phyloP scores from a whole-genome alignment of 257 asterid genomes.

The Nicotiana noctiflora region DNA sequence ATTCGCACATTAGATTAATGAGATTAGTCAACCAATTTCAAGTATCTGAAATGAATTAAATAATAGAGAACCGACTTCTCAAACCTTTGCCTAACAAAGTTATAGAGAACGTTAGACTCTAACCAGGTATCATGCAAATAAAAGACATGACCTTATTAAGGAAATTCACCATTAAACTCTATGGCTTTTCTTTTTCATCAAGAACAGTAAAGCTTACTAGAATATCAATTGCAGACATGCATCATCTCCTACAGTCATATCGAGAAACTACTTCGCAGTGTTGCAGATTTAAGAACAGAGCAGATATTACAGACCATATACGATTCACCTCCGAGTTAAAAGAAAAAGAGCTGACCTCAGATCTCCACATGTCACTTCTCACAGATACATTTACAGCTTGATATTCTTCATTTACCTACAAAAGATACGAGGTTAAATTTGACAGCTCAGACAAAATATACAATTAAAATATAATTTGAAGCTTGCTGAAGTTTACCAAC shows the following conservation, averaged over 20 bases:
- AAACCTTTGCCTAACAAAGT: not conserved
- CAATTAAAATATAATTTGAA: not conserved
- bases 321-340: slow-evolving; percentile 4
- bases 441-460: slow-evolving; percentile 5
- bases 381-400: slow-evolving; percentile 94
- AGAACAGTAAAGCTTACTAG: slow-evolving; percentile 1
- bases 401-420: slow-evolving; percentile 84
- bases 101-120: not conserved
- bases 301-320: not conserved
- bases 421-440: slow-evolving; percentile 11
- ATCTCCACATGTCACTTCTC: slow-evolving; percentile 73
- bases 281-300: not conserved
- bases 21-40: not conserved
- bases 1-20: not conserved
- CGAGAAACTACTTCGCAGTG: not conserved
- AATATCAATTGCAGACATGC: not conserved
- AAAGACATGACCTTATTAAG: not conserved
- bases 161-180: not conserved
- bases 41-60: not conserved
- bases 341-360: slow-evolving; percentile 59
- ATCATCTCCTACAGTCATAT: not conserved
- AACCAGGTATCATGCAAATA: slow-evolving; percentile 7
- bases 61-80: not conserved
- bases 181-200: slow-evolving; percentile 1
- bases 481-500: slow-evolving; percentile 45